Evolutionary conservation across 179 eudicot species (phyloP), one percentile per base, ranked within the genome.

Genomic region (Beta corolliflora): DNA sequence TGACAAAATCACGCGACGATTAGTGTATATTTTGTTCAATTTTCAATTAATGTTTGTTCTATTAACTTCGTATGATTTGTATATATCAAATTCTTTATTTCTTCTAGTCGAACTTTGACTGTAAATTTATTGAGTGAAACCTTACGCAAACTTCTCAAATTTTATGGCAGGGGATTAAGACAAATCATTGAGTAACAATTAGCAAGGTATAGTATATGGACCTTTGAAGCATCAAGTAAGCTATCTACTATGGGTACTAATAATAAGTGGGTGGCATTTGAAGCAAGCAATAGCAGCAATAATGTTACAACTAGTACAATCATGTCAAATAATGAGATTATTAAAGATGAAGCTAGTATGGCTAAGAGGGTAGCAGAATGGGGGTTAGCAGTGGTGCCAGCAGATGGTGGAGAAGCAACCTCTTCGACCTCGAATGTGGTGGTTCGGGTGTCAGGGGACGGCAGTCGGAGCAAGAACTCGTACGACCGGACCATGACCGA

Each of bases 281-380:
- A 85, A 11, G 66, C 84, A 3, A 81, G 56, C 53, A 48, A 77
- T 45, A 78, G 50, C 25, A 7, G 21, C 16, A 7, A 18, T 12
- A 74, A 63, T 16, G 31, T 25, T 48, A 80, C 46, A 56, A 60
- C 21, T 56, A 13, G 16, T 21, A 48, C 14, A 58, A 64, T 29
- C 44, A 59, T 16, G 13, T 19, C 61, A 0, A 46, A 64, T 14
- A 56, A 16, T 48, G 80, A 81, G 44, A 80, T 75, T 2, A n/a
- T 44, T 14, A 54, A 48, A 7, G 87, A 80, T 67, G 81, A 84
- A 75, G 78, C 82, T 21, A 78, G n/a, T 64, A 88, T 92, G 85
- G 90, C 89, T 0, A 77, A 89, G 61, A 91, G 93, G 67, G 86
- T 88, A 50, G 93, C 93, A n/a, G 93, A 91, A 80, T 90, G 97